Conservation (phyloP, 768 basidiomycete species). For the Boletus patriciae region DNA sequence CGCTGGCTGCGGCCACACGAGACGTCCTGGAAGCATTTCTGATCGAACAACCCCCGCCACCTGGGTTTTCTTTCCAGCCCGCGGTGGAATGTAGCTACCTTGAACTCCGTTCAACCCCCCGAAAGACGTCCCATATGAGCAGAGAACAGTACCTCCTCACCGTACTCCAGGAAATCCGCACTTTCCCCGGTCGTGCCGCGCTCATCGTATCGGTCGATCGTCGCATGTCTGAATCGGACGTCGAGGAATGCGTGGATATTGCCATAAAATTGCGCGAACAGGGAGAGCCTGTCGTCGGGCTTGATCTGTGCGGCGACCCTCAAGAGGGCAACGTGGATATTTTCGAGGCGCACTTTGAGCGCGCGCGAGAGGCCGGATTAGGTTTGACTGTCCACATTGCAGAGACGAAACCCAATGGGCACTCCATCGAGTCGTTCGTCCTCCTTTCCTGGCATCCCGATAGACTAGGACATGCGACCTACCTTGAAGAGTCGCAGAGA, state of each 20-base stretch:
- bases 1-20: slow-evolving; percentile 55
- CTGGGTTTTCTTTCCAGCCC: slow-evolving; percentile 30
- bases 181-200: slow-evolving; percentile 53
- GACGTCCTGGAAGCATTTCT: slow-evolving; percentile 71
- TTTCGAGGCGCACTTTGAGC: slow-evolving; percentile 51
- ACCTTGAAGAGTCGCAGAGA: slow-evolving; percentile 58
- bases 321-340: slow-evolving; percentile 52
- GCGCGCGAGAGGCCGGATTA: slow-evolving; percentile 59
- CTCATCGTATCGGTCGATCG: slow-evolving; percentile 79
- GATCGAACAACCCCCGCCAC: slow-evolving; percentile 17
- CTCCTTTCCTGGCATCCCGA: slow-evolving; percentile 65
- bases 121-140: slow-evolving; percentile 56
- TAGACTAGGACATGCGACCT: slow-evolving; percentile 80
- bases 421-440: slow-evolving; percentile 56
- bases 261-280: slow-evolving; percentile 53
- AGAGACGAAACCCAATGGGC: slow-evolving; percentile 65
- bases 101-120: slow-evolving; percentile 82
- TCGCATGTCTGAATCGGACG: slow-evolving; percentile 52
- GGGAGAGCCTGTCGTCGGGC: slow-evolving; percentile 67
- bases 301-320: slow-evolving; percentile 84
- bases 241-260: slow-evolving; percentile 56
- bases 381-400: slow-evolving; percentile 82
- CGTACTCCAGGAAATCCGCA: slow-evolving; percentile 64
- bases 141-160: slow-evolving; percentile 59
- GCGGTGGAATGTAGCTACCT: slow-evolving; percentile 66